Percentiles rank a stretch among this genome's conserved stretches.
Conservation (phyloP, 2,329 filamentous ascomycete genomes). For the Aspergillus sp. region DNA sequence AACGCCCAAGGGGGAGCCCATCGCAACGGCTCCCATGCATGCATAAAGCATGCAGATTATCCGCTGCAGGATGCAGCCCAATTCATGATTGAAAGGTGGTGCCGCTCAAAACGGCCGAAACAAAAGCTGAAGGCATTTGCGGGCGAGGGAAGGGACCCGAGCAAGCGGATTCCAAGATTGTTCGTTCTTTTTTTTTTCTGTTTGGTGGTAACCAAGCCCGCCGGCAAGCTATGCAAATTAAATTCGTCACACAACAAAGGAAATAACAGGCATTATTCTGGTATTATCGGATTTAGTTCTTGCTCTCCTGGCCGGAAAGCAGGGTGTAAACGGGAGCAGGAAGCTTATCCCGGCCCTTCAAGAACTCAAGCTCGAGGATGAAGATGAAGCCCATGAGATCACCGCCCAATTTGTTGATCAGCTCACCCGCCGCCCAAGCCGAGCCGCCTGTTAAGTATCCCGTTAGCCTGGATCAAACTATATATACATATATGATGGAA, state of each 20-base stretch:
- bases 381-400: slow-evolving; percentile 88
- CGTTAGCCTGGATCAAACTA: slow-evolving; percentile 2
- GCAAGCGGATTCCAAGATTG: not conserved
- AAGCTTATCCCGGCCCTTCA: slow-evolving; percentile 89
- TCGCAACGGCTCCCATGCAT: not conserved
- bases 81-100: not conserved
- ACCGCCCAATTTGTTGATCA: slow-evolving; percentile 83
- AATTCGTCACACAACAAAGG: not conserved
- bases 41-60: not conserved
- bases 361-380: slow-evolving; percentile 90
- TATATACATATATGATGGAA: not conserved
- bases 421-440: slow-evolving; percentile 79
- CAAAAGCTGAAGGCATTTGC: not conserved
- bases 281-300: slow-evolving; percentile 9
- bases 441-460: slow-evolving; percentile 68
- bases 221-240: not conserved
- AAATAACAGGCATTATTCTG: slow-evolving; percentile 9
- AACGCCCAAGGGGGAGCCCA: not conserved
- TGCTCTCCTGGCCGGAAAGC: slow-evolving; percentile 61
- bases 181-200: slow-evolving; percentile 3
- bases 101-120: not conserved
- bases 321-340: slow-evolving; percentile 80
- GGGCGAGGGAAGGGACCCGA: not conserved
- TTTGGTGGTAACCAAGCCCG: slow-evolving; percentile 1
- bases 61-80: slow-evolving; percentile 1